A percentile compares a stretch with the other conserved stretches of the same genome.
These are phyloP conservation scores for Ascochyta rabiei DNA, from an alignment of 2,329 filamentous ascomycete genomes.

Conservation along the genomic window DNA sequence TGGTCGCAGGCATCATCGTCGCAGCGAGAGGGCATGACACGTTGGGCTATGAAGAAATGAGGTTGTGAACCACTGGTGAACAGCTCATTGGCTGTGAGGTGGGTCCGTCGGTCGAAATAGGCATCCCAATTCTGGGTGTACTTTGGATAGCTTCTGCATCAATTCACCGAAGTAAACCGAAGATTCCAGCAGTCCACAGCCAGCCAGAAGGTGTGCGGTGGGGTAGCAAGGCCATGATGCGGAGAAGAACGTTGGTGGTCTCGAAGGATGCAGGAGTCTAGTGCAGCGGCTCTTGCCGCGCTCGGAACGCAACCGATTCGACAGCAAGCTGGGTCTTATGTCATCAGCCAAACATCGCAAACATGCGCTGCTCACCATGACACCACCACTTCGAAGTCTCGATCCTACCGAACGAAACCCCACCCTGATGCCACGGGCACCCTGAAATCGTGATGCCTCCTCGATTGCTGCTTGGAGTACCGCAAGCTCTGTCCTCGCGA, in stretches of 20 bases:
- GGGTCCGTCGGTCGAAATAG: conserved; percentile 11
- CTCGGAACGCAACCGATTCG: conserved; percentile 13
- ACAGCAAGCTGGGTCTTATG: conserved; percentile 5
- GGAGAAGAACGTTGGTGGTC: background rate
- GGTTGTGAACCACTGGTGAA: background rate
- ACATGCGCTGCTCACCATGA: conserved; percentile 28
- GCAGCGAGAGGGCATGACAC: conserved; percentile 1
- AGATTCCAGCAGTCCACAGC: background rate
- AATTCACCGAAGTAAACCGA: background rate
- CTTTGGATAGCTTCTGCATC: background rate
- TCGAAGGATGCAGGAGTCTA: conserved; percentile 9
- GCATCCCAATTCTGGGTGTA: background rate
- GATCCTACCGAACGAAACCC: conserved; percentile 15
- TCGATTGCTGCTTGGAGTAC: conserved; percentile 33
- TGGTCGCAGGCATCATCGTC: background rate
- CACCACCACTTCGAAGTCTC: conserved; percentile 27
- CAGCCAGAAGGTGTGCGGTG: background rate
- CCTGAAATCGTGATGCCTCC: conserved; percentile 39
- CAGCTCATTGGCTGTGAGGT: conserved; percentile 7
- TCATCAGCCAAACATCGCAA: conserved; percentile 32
- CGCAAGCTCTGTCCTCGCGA: conserved; percentile 22
- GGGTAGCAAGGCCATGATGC: background rate
- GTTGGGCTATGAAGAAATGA: conserved; percentile 1
- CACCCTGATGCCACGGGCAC: conserved; percentile 26
- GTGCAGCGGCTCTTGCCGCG: conserved; percentile 8